These are phyloP conservation scores for Pisolithus sp. DNA, from an alignment of 768 basidiomycete species.

Conservation along the genomic window DNA sequence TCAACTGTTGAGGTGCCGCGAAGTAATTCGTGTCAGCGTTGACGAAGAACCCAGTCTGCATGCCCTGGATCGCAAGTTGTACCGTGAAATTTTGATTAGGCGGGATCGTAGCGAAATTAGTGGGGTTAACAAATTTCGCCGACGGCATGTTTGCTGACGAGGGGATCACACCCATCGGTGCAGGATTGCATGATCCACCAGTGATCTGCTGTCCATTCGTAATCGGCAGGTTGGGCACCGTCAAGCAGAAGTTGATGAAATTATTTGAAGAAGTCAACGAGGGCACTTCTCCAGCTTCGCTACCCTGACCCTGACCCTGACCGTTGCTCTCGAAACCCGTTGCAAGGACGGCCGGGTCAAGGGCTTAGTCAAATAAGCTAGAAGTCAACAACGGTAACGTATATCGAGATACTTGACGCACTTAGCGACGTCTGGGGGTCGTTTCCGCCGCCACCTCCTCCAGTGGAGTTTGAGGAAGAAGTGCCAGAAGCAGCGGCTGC, in stretches of 20 bases:
- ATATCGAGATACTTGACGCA: constrained; percentile 4
- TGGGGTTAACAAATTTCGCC: constrained; percentile 38
- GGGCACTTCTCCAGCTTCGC: constrained; percentile 40
- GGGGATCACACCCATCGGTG: constrained; percentile 51
- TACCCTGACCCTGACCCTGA: constrained; percentile 34
- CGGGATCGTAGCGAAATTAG: constrained; percentile 38
- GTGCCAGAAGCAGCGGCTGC: constrained; percentile 11
- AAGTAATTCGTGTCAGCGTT: constrained; percentile 50
- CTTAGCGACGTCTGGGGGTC: constrained; percentile 40
- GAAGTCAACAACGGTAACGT: constrained; percentile 8
- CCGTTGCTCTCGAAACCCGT: constrained; percentile 45
- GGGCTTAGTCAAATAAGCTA: constrained; percentile 29
- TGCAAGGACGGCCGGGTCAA: constrained; percentile 47
- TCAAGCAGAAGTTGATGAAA: constrained; percentile 53
- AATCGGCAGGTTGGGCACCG: constrained; percentile 38
- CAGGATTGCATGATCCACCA: constrained; percentile 54
- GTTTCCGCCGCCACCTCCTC: constrained; percentile 7
- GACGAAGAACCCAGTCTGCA: constrained; percentile 51
- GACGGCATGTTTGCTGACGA: constrained; percentile 42
- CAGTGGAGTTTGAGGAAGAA: constrained; percentile 6
- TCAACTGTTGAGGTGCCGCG: constrained; percentile 50
- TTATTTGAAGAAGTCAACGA: constrained; percentile 54
- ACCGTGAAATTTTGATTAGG: constrained; percentile 47
- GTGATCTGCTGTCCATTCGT: constrained; percentile 49
- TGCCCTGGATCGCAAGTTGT: constrained; percentile 38